Base-by-base conservation (phyloP, 23 red algal genomes). In the Chondrus crispus region DNA sequence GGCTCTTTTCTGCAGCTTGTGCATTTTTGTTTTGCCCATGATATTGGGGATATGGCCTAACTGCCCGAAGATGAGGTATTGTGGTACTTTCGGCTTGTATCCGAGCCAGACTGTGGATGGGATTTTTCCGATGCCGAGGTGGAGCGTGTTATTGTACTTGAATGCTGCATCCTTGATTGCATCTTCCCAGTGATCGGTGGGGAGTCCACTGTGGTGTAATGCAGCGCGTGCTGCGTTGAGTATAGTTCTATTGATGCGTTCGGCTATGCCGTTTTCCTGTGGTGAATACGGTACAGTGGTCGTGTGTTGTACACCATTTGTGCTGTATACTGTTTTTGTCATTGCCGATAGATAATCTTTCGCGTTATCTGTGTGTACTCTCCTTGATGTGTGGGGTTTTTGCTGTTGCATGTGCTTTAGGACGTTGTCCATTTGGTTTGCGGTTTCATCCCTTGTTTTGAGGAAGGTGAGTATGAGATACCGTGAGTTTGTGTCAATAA, bases 111-210 rank as follows among this genome's bases (percentile, higher is more conserved):
- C n/a, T 62, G 32, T 33, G 5, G 43, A 2, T 24, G 79, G 79
- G 24, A 29, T 36, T 62, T 8, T 28, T 5, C 3, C 19, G 79
- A 44, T 83, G 2, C 4, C 79, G 3, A 12, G 12, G 13, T 83
- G 79, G 49, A 29, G 47, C 2, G 32, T 83, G 28, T 46, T 47
- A 26, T 83, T 83, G 50, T 83, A 83, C 43, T 83, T 83, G 79
- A 28, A 83, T 16, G 79, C 79, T 43, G 79, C 36, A 30, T 83
- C 26, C 3, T 32, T 24, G 6, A 83, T 35, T 3, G 79, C 79
- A 8, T 60, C 51, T 38, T 83, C 79, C 79, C 79, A 83, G 32
- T 39, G 43, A 36, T 83, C 51, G 40, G 45, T 36, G 19, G 12
- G 11, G 13, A 57, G 50, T 9, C 40, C 4, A 53, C 51, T 64